phyloP scores from a whole-genome alignment of 192 early-diverging fungal genomes.

The Cetraspora pellucida region DNA sequence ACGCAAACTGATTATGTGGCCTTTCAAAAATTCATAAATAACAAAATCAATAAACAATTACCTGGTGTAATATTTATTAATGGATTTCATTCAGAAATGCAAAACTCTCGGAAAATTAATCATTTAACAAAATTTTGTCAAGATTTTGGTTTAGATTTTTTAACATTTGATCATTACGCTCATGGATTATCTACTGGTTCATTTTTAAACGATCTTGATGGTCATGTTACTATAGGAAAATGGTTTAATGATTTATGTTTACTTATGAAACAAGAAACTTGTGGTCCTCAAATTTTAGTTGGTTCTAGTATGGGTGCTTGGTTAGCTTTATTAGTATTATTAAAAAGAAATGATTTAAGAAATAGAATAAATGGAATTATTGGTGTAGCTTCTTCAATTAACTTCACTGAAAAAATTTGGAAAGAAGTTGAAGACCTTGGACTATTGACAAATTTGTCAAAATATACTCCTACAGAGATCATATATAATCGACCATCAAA shows the following conservation, averaged over 20 bases:
- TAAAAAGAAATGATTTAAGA: background rate
- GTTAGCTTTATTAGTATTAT: constrained; percentile 11
- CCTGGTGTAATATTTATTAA: background rate
- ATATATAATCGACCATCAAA: constrained; percentile 16
- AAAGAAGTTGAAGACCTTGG: constrained; percentile 1
- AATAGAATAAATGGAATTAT: constrained; percentile 5
- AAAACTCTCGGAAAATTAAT: background rate
- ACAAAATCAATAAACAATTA: background rate
- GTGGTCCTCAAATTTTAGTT: constrained; percentile 5
- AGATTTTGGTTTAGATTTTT: background rate
- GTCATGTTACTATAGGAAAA: constrained; percentile 5
- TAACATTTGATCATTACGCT: constrained; percentile 24
- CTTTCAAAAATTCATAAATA: background rate
- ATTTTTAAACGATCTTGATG: background rate
- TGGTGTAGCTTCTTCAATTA: constrained; percentile 8
- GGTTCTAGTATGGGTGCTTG: constrained; percentile 17
- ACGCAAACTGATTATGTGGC: background rate
- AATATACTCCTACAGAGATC: background rate
- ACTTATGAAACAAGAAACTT: constrained; percentile 3
- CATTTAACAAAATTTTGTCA: constrained; percentile 9
- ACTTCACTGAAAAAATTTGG: background rate
- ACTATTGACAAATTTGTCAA: background rate
- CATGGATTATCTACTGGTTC: constrained; percentile 17
- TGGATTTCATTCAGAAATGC: constrained; percentile 19
- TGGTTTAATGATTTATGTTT: constrained; percentile 13